These are phyloP conservation scores for Alternaria angustiovoidea DNA, from an alignment of 2,329 filamentous ascomycete species.

Conservation along the genomic window DNA sequence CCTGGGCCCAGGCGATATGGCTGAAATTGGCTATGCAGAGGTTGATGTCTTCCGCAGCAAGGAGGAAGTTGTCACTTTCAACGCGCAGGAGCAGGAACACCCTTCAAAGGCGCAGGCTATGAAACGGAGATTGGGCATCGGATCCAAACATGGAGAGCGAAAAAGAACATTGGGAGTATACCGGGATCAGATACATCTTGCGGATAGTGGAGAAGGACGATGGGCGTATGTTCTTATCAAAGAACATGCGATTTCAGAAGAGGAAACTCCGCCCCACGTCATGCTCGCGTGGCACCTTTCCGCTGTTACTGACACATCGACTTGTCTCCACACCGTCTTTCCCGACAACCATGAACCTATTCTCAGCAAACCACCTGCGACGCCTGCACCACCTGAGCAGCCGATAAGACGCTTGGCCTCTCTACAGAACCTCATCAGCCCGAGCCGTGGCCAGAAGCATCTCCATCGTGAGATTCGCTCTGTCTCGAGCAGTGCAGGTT, in stretches of 20 bases:
- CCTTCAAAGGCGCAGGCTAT: neutral
- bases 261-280: conserved; percentile 12
- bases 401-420: conserved; percentile 15
- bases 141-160: neutral
- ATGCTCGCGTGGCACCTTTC: conserved; percentile 24
- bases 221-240: conserved; percentile 29
- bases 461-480: conserved; percentile 12
- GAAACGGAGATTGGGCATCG: neutral
- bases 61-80: neutral
- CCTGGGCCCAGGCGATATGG: conserved; percentile 28
- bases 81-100: neutral
- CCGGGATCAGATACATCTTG: conserved; percentile 7
- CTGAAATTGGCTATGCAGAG: conserved; percentile 27
- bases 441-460: neutral
- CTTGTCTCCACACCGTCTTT: conserved; percentile 22
- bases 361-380: neutral
- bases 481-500: conserved; percentile 10
- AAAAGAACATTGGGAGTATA: neutral
- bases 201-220: conserved; percentile 19
- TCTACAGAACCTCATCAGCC: conserved; percentile 15
- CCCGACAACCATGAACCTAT: neutral
- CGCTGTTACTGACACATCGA: conserved; percentile 16
- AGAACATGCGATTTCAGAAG: neutral
- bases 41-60: conserved; percentile 31
- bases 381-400: neutral